phyloP scores from a whole-genome alignment of 2,329 filamentous ascomycete species.

The Alternaria gansuensis region DNA sequence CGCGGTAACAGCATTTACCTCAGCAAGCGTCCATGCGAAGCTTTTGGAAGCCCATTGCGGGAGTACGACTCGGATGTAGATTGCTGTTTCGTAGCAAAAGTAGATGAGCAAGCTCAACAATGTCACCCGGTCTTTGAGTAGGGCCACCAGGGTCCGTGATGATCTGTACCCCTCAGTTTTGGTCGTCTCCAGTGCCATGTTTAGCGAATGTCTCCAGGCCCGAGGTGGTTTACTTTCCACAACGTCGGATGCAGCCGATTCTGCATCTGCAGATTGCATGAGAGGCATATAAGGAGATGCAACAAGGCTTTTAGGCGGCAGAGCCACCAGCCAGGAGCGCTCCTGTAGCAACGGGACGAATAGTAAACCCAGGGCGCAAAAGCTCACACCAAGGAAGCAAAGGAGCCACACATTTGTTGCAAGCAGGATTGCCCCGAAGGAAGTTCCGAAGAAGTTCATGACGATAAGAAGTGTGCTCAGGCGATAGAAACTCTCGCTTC shows the following conservation, averaged over 20 bases:
- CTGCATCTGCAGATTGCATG: neutral
- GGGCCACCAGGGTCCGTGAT: neutral
- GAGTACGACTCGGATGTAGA: neutral
- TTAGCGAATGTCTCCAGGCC: neutral
- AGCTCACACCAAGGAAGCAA: neutral
- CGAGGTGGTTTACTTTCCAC: neutral
- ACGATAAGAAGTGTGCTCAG: neutral
- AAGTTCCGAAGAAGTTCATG: neutral
- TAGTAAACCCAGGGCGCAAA: neutral
- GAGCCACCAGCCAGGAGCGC: neutral
- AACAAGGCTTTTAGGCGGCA: neutral
- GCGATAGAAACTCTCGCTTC: neutral
- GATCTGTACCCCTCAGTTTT: neutral
- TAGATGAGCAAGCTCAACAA: constrained; percentile 1
- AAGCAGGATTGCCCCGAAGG: neutral
- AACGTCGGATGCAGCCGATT: neutral
- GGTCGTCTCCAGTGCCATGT: neutral
- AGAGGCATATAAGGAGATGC: neutral
- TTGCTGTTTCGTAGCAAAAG: neutral
- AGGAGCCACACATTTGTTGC: neutral
- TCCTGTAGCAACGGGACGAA: neutral
- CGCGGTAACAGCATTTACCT: neutral
- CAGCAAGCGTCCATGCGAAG: neutral
- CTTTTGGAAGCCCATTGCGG: neutral
- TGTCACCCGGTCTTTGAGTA: neutral